phyloP scores from a whole-genome alignment of 108 stramenopile species.

The Cyclotella choctawhatcheeana region DNA sequence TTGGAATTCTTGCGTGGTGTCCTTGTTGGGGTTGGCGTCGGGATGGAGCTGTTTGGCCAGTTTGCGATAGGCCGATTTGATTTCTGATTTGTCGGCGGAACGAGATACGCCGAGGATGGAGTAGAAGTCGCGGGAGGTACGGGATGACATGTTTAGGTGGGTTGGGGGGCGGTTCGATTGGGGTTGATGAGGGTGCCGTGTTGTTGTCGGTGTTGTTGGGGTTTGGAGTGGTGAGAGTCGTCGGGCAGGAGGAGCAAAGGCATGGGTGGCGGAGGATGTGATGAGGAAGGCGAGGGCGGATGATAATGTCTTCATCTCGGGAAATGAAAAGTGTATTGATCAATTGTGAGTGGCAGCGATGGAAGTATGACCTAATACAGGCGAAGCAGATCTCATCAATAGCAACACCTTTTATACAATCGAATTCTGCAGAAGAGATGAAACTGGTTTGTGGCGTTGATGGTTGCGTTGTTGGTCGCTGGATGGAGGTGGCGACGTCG shows the following conservation, averaged over 20 bases:
- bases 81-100: slow-evolving; percentile 72
- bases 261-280: slow-evolving; percentile 21
- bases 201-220: neutral
- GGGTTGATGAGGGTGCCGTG: slow-evolving; percentile 10
- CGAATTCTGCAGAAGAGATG: too few relatives aligned
- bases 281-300: slow-evolving; percentile 24
- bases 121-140: slow-evolving; percentile 80
- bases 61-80: slow-evolving; percentile 89
- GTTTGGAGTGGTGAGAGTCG: slow-evolving; percentile 12
- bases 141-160: slow-evolving; percentile 76
- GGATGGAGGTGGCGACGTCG: too few relatives aligned
- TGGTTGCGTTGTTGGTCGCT: too few relatives aligned
- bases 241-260: slow-evolving; percentile 40
- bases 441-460: too few relatives aligned
- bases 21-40: slow-evolving; percentile 81
- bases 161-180: slow-evolving; percentile 61
- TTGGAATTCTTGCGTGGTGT: slow-evolving; percentile 79
- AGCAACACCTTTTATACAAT: too few relatives aligned
- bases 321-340: too few relatives aligned
- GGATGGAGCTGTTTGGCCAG: slow-evolving; percentile 87
- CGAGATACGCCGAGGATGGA: slow-evolving; percentile 73
- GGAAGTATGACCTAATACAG: too few relatives aligned
- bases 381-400: too few relatives aligned
- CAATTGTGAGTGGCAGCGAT: too few relatives aligned
- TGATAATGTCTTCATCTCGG: slow-evolving; percentile 24